phyloP scores from a whole-genome alignment of 805 yeast species.

The Yamadazyma sp. region DNA sequence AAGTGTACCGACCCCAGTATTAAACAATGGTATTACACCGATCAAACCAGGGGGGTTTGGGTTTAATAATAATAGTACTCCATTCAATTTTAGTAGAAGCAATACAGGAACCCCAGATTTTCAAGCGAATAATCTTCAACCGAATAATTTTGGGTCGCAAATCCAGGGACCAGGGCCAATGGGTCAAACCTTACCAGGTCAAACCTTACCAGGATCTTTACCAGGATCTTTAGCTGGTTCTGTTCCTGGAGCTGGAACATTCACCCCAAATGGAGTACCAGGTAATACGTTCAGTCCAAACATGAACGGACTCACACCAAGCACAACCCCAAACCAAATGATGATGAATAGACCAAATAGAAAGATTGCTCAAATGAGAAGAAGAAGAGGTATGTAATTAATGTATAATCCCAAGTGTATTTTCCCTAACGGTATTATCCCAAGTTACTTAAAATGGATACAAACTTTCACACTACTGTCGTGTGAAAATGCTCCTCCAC shows the following conservation, averaged over 20 bases:
- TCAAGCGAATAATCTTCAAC: not conserved
- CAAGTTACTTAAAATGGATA: no score
- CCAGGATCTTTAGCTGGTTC: not conserved
- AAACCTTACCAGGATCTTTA: no score
- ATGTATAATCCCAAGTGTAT: no score
- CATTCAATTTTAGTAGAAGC: constrained; percentile 8
- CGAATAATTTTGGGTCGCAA: not conserved
- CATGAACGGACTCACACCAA: no score
- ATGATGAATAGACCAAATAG: constrained; percentile 16
- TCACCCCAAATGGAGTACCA: no score
- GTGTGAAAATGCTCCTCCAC: constrained; percentile 4
- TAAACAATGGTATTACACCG: constrained; percentile 13
- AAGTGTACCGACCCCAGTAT: not conserved
- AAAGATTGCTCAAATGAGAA: constrained; percentile 34
- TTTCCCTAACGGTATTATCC: no score
- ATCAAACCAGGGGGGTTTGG: constrained; percentile 9
- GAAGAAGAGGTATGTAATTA: constrained; percentile 22
- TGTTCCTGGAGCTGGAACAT: not conserved
- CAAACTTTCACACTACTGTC: constrained; percentile 3
- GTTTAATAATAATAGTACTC: constrained; percentile 4
- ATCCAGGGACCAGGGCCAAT: not conserved
- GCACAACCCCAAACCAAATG: not conserved
- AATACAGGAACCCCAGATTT: constrained; percentile 11
- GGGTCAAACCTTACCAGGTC: no score
- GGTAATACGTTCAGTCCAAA: no score